These are phyloP conservation scores for Vinca major DNA, from an alignment of 305 asterid genomes.

Conservation along the genomic window DNA sequence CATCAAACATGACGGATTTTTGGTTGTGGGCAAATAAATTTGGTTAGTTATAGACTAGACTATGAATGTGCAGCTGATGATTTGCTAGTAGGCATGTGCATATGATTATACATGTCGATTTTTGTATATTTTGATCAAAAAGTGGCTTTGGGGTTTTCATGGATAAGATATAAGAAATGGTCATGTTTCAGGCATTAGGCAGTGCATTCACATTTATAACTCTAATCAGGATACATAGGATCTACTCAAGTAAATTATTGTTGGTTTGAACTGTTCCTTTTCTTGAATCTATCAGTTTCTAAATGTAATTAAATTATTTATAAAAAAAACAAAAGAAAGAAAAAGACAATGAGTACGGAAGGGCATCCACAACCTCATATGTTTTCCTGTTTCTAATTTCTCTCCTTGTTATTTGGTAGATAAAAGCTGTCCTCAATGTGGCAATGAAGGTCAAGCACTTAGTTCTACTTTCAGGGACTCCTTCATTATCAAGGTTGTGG, in stretches of 20 bases:
- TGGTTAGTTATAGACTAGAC: background rate
- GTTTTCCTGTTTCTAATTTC: slow-evolving; percentile 9
- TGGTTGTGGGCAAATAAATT: background rate
- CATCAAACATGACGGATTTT: background rate
- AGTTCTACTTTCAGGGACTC: slow-evolving; percentile 91
- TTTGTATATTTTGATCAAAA: background rate
- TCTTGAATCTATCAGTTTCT: background rate
- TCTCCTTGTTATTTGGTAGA: slow-evolving; percentile 33
- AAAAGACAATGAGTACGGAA: no score
- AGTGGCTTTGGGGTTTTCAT: background rate
- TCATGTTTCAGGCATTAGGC: background rate
- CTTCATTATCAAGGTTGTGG: slow-evolving; percentile 88
- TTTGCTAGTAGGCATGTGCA: background rate
- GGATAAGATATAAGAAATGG: background rate
- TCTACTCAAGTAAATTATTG: no score
- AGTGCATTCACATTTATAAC: background rate
- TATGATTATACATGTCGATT: background rate
- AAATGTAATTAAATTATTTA: no score
- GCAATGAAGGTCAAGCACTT: slow-evolving; percentile 71
- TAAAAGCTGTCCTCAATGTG: slow-evolving; percentile 56
- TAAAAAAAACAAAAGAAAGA: no score
- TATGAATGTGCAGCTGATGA: background rate
- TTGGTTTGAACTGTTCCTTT: background rate
- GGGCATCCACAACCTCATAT: slow-evolving; percentile 1
- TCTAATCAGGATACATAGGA: background rate